Evolutionary conservation across 1,284 basidiomycete species (phyloP), one percentile per base, ranked within the genome.

Genomic region (Pascua guehoae): DNA sequence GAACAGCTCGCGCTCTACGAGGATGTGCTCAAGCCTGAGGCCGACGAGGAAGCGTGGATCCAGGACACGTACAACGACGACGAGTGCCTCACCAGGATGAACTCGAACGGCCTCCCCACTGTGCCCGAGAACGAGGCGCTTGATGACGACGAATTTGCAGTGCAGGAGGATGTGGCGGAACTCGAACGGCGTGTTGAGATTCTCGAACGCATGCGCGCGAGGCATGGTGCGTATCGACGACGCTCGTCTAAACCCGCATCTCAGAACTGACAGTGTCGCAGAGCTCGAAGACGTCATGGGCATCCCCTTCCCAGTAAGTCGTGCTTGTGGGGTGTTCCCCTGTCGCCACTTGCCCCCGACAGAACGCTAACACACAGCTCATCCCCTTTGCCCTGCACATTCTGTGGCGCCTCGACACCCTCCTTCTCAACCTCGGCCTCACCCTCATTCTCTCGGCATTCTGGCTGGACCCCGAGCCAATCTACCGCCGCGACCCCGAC

Each of bases 391-490:
- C 74, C 1, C 65, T 77, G 11, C 76, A 76, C 51, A 61, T 76
- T 3, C 65, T 77, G 5, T 77, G 76, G 76, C 66, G 76, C 44
- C 63, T 78, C 38, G 76, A 78, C 54, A 74, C 75, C 42, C 68
- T 78, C 4, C 67, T 78, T 0, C 67, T 78, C 54, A 78, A 77
- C 57, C 71, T 78, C n/a, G 76, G 76, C 36, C 62, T 78, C 4
- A 78, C 76, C n/a, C 65, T 78, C 7, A 66, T 77, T 49, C 66
- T 76, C 41, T 73, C 74, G 9, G 69, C 74, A 8, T 76, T 68
- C 64, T 77, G 73, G 60, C 73, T 69, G 61, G 68, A 76, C 64
- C 66, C 75, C 3, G 61, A 64, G 32, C 76, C 74, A 1, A 70
- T 77, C 38, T 77, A 77, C 56, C 61, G 59, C 11, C 70, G 70